Percentiles rank a stretch among this genome's conserved stretches.
Conservation (phyloP, 768 basidiomycete genomes). For the Collybia mongolica region DNA sequence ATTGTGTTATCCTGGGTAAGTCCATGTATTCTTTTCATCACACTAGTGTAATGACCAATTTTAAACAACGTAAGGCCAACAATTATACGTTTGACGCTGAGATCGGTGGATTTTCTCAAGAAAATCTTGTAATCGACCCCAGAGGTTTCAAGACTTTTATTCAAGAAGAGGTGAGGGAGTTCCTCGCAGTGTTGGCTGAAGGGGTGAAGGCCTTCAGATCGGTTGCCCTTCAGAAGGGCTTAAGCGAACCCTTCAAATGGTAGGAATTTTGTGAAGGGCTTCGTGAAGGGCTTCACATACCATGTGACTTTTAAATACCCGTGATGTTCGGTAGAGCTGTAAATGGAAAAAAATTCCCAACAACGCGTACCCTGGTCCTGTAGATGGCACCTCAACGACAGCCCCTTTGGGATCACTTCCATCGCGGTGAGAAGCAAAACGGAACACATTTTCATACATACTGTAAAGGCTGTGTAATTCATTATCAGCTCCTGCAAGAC, state of each 20-base stretch:
- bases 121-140: slow-evolving; percentile 60
- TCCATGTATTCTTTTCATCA: not conserved
- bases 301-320: not conserved
- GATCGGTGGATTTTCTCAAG: slow-evolving; percentile 57
- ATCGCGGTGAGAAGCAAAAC: not conserved
- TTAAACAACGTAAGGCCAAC: too few species aligned
- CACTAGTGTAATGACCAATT: too few species aligned
- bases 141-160: slow-evolving; percentile 60
- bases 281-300: not conserved
- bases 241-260: not conserved
- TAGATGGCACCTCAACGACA: not conserved
- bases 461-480: not conserved
- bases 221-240: not conserved
- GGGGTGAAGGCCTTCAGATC: not conserved
- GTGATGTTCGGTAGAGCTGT: not conserved
- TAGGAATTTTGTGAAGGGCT: not conserved
- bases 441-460: not conserved
- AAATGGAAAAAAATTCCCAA: not conserved
- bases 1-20: slow-evolving; percentile 64
- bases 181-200: slow-evolving; percentile 22
- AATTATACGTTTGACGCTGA: slow-evolving; percentile 57
- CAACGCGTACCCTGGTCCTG: not conserved
- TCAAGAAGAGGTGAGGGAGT: slow-evolving; percentile 56
- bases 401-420: not conserved
- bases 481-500: not conserved